A percentile compares a stretch with the other conserved stretches of the same genome.
Conservation (phyloP, 75 land plant species). For the Selaginella tamariscina region DNA sequence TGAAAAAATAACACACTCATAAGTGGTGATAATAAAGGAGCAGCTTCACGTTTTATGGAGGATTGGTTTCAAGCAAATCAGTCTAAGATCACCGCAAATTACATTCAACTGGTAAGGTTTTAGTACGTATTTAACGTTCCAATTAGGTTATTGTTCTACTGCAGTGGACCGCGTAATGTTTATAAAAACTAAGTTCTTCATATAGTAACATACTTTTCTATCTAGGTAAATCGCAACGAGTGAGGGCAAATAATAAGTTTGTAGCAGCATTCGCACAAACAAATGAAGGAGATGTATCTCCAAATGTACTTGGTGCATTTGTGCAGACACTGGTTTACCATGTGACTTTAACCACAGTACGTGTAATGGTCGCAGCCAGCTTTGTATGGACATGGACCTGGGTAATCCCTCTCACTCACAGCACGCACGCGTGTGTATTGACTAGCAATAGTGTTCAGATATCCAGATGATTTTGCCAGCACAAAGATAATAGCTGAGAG, state of each 20-base stretch:
- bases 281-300: conserved; percentile 95
- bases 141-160: no score
- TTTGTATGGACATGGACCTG: conserved; percentile 98
- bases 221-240: no score
- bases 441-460: conserved; percentile 29
- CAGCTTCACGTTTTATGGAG: conserved; percentile 98
- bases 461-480: conserved; percentile 92
- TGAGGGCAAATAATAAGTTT: conserved; percentile 20
- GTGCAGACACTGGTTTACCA: conserved; percentile 74
- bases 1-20: conserved; percentile 90
- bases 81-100: neutral
- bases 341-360: conserved; percentile 99
- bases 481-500: conserved; percentile 67
- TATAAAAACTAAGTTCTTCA: no score
- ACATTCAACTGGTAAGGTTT: no score
- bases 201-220: no score
- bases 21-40: conserved; percentile 98
- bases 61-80: conserved; percentile 45
- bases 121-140: no score
- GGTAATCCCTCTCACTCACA: conserved; percentile 30
- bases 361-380: conserved; percentile 84
- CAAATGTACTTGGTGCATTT: conserved; percentile 86
- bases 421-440: neutral
- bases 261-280: conserved; percentile 94
- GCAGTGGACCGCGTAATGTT: no score